phyloP scores from a whole-genome alignment of 23 red algal genomes.

The Gracilaria vermiculophylla region DNA sequence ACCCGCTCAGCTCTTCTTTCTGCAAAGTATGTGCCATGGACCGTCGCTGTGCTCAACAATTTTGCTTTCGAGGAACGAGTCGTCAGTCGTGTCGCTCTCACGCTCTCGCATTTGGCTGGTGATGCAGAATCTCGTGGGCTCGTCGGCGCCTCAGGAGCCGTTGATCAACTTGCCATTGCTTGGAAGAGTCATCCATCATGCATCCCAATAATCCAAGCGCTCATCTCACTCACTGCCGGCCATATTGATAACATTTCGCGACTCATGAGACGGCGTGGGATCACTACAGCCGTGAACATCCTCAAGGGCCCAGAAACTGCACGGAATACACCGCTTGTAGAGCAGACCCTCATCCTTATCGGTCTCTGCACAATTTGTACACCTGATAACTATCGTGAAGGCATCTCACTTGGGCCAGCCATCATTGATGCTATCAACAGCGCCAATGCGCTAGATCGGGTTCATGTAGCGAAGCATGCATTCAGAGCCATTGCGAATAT shows the following conservation, averaged over 20 bases:
- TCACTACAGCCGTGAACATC: conserved; percentile 8
- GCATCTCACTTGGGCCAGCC: conserved; percentile 5
- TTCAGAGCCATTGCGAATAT: conserved; percentile 46
- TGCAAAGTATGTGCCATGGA: conserved; percentile 10
- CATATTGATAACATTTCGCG: conserved; percentile 69
- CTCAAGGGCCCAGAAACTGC: background rate
- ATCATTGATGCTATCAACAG: background rate
- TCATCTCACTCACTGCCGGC: conserved; percentile 19
- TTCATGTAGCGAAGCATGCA: background rate
- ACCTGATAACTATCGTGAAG: conserved; percentile 21
- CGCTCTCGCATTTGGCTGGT: conserved; percentile 2
- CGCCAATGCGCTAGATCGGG: background rate
- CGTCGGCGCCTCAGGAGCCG: conserved; percentile 26
- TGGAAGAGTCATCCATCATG: conserved; percentile 26
- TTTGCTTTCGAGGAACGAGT: conserved; percentile 2
- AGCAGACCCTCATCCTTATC: conserved; percentile 10
- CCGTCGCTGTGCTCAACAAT: background rate
- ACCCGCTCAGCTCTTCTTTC: conserved; percentile 8
- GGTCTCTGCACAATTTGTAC: conserved; percentile 48
- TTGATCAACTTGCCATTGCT: conserved; percentile 1
- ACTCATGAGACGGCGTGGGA: conserved; percentile 31
- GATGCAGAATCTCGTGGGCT: background rate
- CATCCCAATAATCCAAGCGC: background rate
- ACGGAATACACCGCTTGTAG: background rate
- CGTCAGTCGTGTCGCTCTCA: background rate